Base-by-base conservation (phyloP, 345 rosid genomes). In the Excoecaria agallocha region DNA sequence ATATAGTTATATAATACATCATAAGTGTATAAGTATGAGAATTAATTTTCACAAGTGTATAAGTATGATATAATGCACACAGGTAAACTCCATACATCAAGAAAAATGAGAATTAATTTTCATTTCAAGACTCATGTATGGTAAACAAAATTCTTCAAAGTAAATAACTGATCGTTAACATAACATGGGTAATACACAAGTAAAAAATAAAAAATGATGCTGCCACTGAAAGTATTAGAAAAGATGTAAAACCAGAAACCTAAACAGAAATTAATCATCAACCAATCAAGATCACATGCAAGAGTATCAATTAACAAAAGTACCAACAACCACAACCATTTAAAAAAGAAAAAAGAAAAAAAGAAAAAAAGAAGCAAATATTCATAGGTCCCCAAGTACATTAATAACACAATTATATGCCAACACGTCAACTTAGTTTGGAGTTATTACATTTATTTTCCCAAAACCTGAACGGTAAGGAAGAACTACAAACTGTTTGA, bases 181-280 rank as follows among this genome's bases (percentile, higher is more conserved):
- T 41, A 37, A 39, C 49, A 37, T n/a, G 63, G 45, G 16, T 4
- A 56, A 11, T 30, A 59, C 9, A 46, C 7, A 46, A 11, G 61
- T 46, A 45, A 48, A 17, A 65, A 56, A 46, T 38, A 30, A 71
- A 52, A 19, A 35, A 24, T 22, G 11, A 50, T 24, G 41, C 73
- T 55, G 22, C 73, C 13, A 56, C 38, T 16, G 41, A 15, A 30
- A 10, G 63, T 49, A 60, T 61, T 48, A 61, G 57, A 59, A 13
- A n/a, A n/a, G n/a, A n/a, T n/a, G n/a, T n/a, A n/a, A n/a, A n/a
- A n/a, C n/a, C n/a, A n/a, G n/a, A n/a, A 13, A 63, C 11, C 61
- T 22, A 63, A 63, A 73, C 24, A 10, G 12, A 46, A 70, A 11
- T 10, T 39, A 58, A 70, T 3, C 65, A 70, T 46, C 66, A 63